phyloP scores from a whole-genome alignment of 495 filamentous ascomycete genomes.

The Podospora conica region DNA sequence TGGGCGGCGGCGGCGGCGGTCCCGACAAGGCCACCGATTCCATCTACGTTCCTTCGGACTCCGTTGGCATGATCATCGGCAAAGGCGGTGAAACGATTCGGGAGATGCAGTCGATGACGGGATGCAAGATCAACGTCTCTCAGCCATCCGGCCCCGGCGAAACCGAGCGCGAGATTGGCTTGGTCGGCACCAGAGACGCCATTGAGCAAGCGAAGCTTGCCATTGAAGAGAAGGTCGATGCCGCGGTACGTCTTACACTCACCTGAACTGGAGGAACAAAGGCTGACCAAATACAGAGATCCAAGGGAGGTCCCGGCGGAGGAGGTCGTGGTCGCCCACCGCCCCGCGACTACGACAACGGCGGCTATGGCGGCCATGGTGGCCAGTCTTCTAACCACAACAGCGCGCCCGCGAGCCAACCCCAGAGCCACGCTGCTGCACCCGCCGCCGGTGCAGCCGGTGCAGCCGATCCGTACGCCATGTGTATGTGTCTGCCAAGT shows the following conservation, averaged over 20 bases:
- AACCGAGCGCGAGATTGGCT: slow-evolving; percentile 69
- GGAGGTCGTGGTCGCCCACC: slow-evolving; percentile 39
- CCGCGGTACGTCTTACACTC: slow-evolving; percentile 51
- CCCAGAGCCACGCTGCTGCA: slow-evolving; percentile 9
- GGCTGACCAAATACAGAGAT: slow-evolving; percentile 37
- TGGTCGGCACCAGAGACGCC: slow-evolving; percentile 64
- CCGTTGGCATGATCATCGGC: slow-evolving; percentile 87
- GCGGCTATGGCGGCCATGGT: slow-evolving; percentile 35
- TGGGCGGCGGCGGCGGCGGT: slow-evolving; percentile 35
- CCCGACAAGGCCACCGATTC: slow-evolving; percentile 67
- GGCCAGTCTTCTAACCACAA: slow-evolving; percentile 26
- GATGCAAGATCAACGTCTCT: slow-evolving; percentile 86
- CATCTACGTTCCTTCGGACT: slow-evolving; percentile 75
- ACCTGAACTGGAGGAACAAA: neutral
- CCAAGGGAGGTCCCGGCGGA: slow-evolving; percentile 47
- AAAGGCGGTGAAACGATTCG: slow-evolving; percentile 84
- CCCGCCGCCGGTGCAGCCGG: slow-evolving; percentile 20
- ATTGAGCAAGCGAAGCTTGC: slow-evolving; percentile 67
- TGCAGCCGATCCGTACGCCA: slow-evolving; percentile 28
- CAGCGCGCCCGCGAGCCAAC: slow-evolving; percentile 19
- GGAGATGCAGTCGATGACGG: slow-evolving; percentile 73
- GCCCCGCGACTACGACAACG: slow-evolving; percentile 41
- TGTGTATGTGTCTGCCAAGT: slow-evolving; percentile 19
- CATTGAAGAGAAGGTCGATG: slow-evolving; percentile 83
- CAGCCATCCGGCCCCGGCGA: slow-evolving; percentile 62